phyloP scores from a whole-genome alignment of 2,329 filamentous ascomycete genomes.

The Curvularia eragrostidis region DNA sequence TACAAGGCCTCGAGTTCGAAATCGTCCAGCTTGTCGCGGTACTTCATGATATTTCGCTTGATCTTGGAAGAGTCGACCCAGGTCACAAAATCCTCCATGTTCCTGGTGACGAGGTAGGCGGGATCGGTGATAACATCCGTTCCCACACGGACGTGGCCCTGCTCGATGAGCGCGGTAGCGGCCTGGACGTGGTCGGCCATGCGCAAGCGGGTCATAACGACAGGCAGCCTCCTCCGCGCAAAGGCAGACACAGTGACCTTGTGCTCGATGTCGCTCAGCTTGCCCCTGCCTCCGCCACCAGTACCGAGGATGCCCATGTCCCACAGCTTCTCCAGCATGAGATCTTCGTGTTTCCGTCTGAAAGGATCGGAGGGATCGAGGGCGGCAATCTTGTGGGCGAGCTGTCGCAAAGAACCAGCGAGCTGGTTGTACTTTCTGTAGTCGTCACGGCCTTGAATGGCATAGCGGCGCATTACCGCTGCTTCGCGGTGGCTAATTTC shows the following conservation, averaged over 20 bases:
- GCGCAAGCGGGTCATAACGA: slow-evolving; percentile 86
- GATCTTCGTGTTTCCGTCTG: slow-evolving; percentile 82
- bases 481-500: slow-evolving; percentile 73
- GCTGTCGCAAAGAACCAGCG: slow-evolving; percentile 75
- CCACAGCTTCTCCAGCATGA: slow-evolving; percentile 89
- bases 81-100: slow-evolving; percentile 94
- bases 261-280: slow-evolving; percentile 75
- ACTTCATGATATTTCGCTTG: slow-evolving; percentile 94
- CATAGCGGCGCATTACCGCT: slow-evolving; percentile 80
- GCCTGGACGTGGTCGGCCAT: slow-evolving; percentile 93
- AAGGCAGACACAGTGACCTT: slow-evolving; percentile 89
- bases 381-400: slow-evolving; percentile 85
- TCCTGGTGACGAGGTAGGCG: slow-evolving; percentile 84
- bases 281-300: slow-evolving; percentile 68
- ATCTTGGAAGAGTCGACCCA: slow-evolving; percentile 98
- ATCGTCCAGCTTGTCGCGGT: slow-evolving; percentile 93
- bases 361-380: slow-evolving; percentile 79
- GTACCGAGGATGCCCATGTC: slow-evolving; percentile 86
- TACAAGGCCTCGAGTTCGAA: slow-evolving; percentile 71
- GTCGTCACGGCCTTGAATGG: slow-evolving; percentile 82
- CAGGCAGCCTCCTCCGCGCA: slow-evolving; percentile 80
- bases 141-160: slow-evolving; percentile 90
- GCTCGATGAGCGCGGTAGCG: slow-evolving; percentile 83
- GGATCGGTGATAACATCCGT: slow-evolving; percentile 90
- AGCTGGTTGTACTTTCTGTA: slow-evolving; percentile 65